Conservation (phyloP, 495 filamentous ascomycete species). For the Aspergillus olivimuriae region DNA sequence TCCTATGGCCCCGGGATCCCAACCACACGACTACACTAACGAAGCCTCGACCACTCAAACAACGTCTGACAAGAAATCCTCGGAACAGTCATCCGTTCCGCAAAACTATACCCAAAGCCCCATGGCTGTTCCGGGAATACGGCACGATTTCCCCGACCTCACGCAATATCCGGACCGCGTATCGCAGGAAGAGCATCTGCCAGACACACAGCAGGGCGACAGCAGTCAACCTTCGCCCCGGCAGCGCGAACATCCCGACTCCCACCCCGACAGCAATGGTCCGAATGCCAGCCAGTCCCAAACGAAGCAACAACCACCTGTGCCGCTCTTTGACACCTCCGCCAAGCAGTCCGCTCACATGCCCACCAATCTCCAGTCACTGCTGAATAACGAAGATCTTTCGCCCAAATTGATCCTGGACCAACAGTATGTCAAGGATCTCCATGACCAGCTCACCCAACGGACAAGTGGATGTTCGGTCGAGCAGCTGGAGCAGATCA, state of each 20-base stretch:
- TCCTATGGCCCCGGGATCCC: slow-evolving; percentile 67
- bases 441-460: slow-evolving; percentile 54
- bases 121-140: slow-evolving; percentile 25
- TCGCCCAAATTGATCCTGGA: slow-evolving; percentile 49
- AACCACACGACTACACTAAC: slow-evolving; percentile 69
- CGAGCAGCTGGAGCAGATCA: slow-evolving; percentile 92
- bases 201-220: slow-evolving; percentile 38
- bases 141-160: slow-evolving; percentile 32
- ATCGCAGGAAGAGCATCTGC: slow-evolving; percentile 40
- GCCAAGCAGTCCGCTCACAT: slow-evolving; percentile 20
- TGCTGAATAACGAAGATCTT: slow-evolving; percentile 43
- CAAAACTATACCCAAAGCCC: slow-evolving; percentile 56
- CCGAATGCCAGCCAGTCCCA: slow-evolving; percentile 36
- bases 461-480: slow-evolving; percentile 74
- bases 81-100: slow-evolving; percentile 35
- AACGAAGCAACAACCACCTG: slow-evolving; percentile 37
- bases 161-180: slow-evolving; percentile 36
- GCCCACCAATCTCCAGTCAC: slow-evolving; percentile 31
- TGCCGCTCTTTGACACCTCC: slow-evolving; percentile 39
- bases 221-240: slow-evolving; percentile 33
- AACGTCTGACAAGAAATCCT: slow-evolving; percentile 71
- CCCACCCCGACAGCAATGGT: slow-evolving; percentile 23
- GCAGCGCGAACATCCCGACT: slow-evolving; percentile 14
- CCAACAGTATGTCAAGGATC: slow-evolving; percentile 41
- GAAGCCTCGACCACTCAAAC: slow-evolving; percentile 78